These are phyloP conservation scores for Sequoiadendron giganteum DNA, from an alignment of 75 land plant species.

Conservation along the genomic window DNA sequence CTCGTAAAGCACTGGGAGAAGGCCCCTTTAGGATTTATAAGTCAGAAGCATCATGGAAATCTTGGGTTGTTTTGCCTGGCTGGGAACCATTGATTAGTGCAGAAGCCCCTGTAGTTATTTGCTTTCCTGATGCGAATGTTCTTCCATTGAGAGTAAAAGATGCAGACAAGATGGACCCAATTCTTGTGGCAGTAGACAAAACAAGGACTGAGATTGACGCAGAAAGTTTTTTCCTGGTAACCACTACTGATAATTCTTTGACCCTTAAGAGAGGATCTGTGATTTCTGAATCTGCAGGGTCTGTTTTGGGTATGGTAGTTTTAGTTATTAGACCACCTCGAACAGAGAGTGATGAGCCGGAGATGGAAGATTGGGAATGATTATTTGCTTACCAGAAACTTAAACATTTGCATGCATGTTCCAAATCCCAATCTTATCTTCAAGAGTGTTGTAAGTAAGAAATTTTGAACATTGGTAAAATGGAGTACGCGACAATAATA, in stretches of 20 bases:
- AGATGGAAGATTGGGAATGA: slow-evolving; percentile 71
- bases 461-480: background rate
- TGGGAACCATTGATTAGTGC: slow-evolving; percentile 70
- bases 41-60: slow-evolving; percentile 67
- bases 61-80: slow-evolving; percentile 85
- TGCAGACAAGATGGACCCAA: slow-evolving; percentile 49
- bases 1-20: slow-evolving; percentile 24
- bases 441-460: background rate
- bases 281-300: slow-evolving; percentile 42
- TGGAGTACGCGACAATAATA: background rate
- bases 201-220: slow-evolving; percentile 31
- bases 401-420: background rate
- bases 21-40: slow-evolving; percentile 71
- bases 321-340: slow-evolving; percentile 84
- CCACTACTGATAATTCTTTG: slow-evolving; percentile 28
- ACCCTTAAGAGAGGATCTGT: slow-evolving; percentile 47
- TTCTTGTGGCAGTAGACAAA: slow-evolving; percentile 74
- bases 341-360: slow-evolving; percentile 44
- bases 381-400: slow-evolving; percentile 12
- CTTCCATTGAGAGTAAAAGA: slow-evolving; percentile 62
- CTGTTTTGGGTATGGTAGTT: slow-evolving; percentile 61
- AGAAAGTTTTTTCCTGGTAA: slow-evolving; percentile 29
- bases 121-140: slow-evolving; percentile 50
- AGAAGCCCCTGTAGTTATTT: slow-evolving; percentile 60
- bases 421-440: background rate